Evolutionary conservation across 2,329 filamentous ascomycete genomes (phyloP).

Genomic region (Pestalotiopsis sp.): DNA sequence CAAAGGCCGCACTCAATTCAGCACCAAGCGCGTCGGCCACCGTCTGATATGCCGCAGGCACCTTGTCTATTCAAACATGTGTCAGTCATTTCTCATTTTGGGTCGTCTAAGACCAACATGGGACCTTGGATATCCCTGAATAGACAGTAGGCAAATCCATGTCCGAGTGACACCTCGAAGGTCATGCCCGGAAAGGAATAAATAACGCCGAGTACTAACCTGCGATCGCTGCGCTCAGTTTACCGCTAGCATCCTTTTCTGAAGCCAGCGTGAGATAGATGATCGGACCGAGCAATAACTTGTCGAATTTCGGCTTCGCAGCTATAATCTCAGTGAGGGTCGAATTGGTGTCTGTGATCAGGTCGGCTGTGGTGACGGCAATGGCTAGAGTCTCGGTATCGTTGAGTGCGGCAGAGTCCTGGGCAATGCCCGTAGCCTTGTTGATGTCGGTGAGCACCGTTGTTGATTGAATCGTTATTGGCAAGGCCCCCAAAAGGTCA

Average conservation of each 20-base stretch:
- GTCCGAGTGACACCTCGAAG: too few relatives aligned
- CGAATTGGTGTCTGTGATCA: conserved; percentile 39
- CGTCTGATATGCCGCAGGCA: conserved; percentile 35
- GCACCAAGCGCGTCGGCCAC: conserved; percentile 38
- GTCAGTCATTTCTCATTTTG: too few relatives aligned
- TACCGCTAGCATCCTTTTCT: conserved; percentile 41
- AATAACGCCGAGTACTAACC: too few relatives aligned
- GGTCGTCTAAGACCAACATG: too few relatives aligned
- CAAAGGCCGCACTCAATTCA: conserved; percentile 42
- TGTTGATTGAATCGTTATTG: conserved; percentile 42
- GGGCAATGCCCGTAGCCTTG: conserved; percentile 38
- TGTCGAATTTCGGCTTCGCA: conserved; percentile 47
- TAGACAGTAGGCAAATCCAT: too few relatives aligned
- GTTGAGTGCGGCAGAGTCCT: conserved; percentile 39
- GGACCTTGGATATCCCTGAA: too few relatives aligned
- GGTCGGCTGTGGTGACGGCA: conserved; percentile 36
- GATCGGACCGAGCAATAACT: conserved; percentile 41
- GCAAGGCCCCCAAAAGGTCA: conserved; percentile 38
- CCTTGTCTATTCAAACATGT: conserved; percentile 29
- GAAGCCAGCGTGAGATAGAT: conserved; percentile 44
- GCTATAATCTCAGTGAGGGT: conserved; percentile 41
- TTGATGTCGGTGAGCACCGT: conserved; percentile 42
- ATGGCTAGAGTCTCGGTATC: conserved; percentile 41
- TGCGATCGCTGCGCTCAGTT: conserved; percentile 39
- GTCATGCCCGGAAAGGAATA: too few relatives aligned